A percentile compares a stretch with the other conserved stretches of the same genome.
These are phyloP conservation scores for Aspergillus alliaceus DNA, from an alignment of 2,329 filamentous ascomycete species.

Conservation along the genomic window DNA sequence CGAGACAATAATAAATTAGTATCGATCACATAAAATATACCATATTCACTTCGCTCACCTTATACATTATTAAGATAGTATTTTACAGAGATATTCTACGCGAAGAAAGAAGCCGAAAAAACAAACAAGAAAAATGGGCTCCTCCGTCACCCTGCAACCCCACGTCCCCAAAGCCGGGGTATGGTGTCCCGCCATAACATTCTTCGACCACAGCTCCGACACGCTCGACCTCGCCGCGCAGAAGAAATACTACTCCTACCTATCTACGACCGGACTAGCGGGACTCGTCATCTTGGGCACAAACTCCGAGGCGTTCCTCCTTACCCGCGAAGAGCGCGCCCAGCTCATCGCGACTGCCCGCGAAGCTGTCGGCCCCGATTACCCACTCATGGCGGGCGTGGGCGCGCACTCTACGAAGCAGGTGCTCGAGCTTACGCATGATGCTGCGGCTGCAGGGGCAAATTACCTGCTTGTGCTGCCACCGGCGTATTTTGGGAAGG, in stretches of 20 bases:
- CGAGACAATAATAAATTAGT: background rate
- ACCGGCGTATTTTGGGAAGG: conserved; percentile 65
- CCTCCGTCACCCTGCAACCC: conserved; percentile 17
- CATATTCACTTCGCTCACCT: background rate
- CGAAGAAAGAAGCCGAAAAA: too few species aligned
- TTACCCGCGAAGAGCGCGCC: conserved; percentile 60
- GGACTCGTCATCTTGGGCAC: conserved; percentile 58
- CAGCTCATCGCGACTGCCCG: conserved; percentile 59
- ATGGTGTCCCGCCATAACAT: conserved; percentile 56
- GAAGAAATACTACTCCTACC: conserved; percentile 53
- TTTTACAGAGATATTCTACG: background rate
- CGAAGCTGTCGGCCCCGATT: conserved; percentile 52
- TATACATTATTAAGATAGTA: background rate
- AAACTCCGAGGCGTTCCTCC: conserved; percentile 57
- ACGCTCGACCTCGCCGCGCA: conserved; percentile 51
- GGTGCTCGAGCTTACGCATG: conserved; percentile 59
- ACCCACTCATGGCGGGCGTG: conserved; percentile 63
- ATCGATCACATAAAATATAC: background rate
- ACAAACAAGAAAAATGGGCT: conserved; percentile 10
- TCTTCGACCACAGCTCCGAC: conserved; percentile 54
- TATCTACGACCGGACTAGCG: conserved; percentile 51
- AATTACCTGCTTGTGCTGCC: conserved; percentile 64
- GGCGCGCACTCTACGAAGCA: conserved; percentile 65
- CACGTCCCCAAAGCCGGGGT: conserved; percentile 38
- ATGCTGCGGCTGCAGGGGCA: conserved; percentile 61